Evolutionary conservation across 75 land plant species (phyloP).

Genomic region (Picea glauca): DNA sequence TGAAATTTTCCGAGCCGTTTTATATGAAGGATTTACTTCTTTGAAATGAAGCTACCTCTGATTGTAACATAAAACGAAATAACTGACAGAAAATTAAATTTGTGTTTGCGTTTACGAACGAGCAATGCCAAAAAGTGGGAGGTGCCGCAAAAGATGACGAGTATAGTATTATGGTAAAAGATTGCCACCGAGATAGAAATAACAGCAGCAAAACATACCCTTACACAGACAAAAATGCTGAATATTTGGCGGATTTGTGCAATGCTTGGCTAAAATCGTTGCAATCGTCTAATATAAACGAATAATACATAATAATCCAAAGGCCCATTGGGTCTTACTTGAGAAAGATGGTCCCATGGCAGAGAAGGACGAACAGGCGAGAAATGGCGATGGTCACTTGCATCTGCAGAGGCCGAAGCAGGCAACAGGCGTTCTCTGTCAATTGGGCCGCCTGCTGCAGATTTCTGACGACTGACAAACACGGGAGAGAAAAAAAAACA

Average conservation of each 20-base stretch:
- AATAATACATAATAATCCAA: neutral
- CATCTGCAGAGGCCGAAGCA: slow-evolving; percentile 4
- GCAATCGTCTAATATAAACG: neutral
- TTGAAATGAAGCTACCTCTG: no score
- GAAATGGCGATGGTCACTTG: slow-evolving; percentile 5
- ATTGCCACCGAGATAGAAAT: neutral
- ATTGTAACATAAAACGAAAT: no score
- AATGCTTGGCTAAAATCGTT: neutral
- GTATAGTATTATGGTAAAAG: neutral
- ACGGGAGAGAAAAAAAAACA: no score
- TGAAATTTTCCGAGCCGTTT: no score
- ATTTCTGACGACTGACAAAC: no score
- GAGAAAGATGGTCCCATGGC: slow-evolving; percentile 7
- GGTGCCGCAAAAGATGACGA: neutral
- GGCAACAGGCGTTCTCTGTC: no score
- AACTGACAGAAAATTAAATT: no score
- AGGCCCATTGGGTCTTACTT: slow-evolving; percentile 8
- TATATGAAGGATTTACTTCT: no score
- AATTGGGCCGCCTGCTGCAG: no score
- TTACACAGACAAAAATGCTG: neutral
- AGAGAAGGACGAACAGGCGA: neutral
- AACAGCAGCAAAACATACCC: neutral
- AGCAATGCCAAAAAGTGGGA: no score
- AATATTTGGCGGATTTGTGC: neutral
- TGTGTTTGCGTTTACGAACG: no score